These are phyloP conservation scores for Kodamaea lidongshanica DNA, from an alignment of 805 yeast genomes.

Conservation along the genomic window DNA sequence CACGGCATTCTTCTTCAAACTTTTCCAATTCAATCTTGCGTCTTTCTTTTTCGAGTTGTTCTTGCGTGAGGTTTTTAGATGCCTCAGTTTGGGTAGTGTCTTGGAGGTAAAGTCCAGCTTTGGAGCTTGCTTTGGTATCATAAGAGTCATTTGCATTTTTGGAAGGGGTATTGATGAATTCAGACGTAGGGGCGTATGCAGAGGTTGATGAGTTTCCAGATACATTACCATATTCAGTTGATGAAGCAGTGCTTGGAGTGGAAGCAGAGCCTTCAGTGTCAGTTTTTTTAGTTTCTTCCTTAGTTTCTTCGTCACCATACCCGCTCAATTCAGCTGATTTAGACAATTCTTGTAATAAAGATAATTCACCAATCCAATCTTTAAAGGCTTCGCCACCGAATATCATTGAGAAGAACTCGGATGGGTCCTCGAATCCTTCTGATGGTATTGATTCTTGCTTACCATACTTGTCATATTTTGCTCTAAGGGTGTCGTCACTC, in stretches of 20 bases:
- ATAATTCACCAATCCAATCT: conserved; percentile 43
- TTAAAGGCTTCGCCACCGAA: conserved; percentile 89
- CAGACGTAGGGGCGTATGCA: not conserved
- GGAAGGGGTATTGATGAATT: not conserved
- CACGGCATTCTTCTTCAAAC: conserved; percentile 70
- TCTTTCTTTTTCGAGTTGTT: conserved; percentile 40
- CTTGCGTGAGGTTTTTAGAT: conserved; percentile 17
- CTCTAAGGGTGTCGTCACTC: conserved; percentile 56
- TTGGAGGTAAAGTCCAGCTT: conserved; percentile 4
- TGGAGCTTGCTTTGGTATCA: conserved; percentile 8
- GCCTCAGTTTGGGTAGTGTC: conserved; percentile 2
- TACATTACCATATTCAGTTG: too few relatives aligned
- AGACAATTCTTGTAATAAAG: conserved; percentile 39
- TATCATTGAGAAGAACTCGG: conserved; percentile 61
- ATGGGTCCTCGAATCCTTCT: conserved; percentile 63
- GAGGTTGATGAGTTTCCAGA: not conserved
- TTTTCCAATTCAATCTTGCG: conserved; percentile 50
- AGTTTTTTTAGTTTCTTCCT: conserved; percentile 3
- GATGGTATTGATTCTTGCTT: conserved; percentile 64
- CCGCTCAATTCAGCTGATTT: conserved; percentile 40
- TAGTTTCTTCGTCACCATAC: conserved; percentile 23
- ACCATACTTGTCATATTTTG: conserved; percentile 69
- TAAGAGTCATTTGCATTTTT: conserved; percentile 1
- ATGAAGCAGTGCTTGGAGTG: too few relatives aligned
- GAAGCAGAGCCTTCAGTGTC: conserved; percentile 6